Conservation (phyloP, 2,329 filamentous ascomycete species). For the Colletotrichum sp. region DNA sequence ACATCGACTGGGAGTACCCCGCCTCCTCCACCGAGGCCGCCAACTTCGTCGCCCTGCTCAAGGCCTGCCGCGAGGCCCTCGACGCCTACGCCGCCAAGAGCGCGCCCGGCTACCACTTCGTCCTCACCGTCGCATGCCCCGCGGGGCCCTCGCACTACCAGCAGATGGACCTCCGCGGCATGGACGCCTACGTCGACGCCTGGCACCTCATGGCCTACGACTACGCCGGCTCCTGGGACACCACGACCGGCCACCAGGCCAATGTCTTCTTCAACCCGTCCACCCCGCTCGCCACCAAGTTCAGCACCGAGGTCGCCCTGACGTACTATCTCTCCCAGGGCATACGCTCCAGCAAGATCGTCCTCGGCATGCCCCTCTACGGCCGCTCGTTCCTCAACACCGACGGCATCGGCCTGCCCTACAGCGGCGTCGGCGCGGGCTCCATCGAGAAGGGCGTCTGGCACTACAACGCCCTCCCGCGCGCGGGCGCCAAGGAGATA, state of each 20-base stretch:
- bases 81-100: conserved; percentile 43
- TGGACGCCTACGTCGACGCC: conserved; percentile 62
- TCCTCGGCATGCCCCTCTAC: conserved; percentile 80
- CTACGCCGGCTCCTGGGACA: conserved; percentile 72
- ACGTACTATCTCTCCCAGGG: conserved; percentile 64
- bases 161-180: conserved; percentile 54
- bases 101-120: conserved; percentile 50
- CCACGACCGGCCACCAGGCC: conserved; percentile 67
- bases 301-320: conserved; percentile 71
- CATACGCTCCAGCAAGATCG: conserved; percentile 68
- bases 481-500: conserved; percentile 57
- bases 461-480: conserved; percentile 76
- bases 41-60: conserved; percentile 46
- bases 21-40: conserved; percentile 40
- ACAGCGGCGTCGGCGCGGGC: conserved; percentile 66
- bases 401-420: conserved; percentile 67
- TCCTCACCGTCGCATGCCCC: conserved; percentile 55
- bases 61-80: conserved; percentile 47
- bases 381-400: conserved; percentile 78
- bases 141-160: conserved; percentile 54
- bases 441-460: conserved; percentile 66
- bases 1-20: conserved; percentile 64
- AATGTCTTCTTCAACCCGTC: conserved; percentile 65
- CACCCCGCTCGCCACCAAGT: conserved; percentile 66
- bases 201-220: conserved; percentile 74